A percentile compares a stretch with the other conserved stretches of the same genome.
These are phyloP conservation scores for Termitomyces sp. DNA, from an alignment of 768 basidiomycete genomes.

Conservation along the genomic window DNA sequence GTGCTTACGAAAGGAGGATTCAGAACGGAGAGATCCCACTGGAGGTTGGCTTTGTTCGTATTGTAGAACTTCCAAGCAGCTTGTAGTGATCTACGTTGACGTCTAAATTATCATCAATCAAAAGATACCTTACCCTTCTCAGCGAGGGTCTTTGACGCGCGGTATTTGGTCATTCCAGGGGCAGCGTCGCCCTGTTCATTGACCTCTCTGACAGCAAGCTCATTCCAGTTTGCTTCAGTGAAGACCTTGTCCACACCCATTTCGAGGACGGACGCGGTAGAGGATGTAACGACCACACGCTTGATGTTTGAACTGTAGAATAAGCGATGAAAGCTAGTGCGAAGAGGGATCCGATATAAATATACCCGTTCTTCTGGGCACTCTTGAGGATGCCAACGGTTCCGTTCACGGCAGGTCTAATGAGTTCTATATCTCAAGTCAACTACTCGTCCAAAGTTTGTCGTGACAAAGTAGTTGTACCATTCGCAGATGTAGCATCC, in stretches of 20 bases:
- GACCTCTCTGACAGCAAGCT: slow-evolving; percentile 39
- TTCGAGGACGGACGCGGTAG: slow-evolving; percentile 41
- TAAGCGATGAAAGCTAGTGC: neutral
- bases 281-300: slow-evolving; percentile 61
- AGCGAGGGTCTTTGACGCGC: slow-evolving; percentile 54
- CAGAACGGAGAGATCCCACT: slow-evolving; percentile 48
- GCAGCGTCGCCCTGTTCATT: slow-evolving; percentile 46
- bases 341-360: neutral
- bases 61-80: slow-evolving; percentile 39
- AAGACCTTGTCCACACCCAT: slow-evolving; percentile 22
- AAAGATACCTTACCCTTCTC: slow-evolving; percentile 36
- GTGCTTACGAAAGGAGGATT: slow-evolving; percentile 44
- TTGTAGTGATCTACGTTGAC: slow-evolving; percentile 9
- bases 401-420: slow-evolving; percentile 68
- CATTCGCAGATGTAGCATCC: slow-evolving; percentile 32
- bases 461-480: neutral
- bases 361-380: slow-evolving; percentile 48
- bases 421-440: slow-evolving; percentile 39
- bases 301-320: slow-evolving; percentile 27
- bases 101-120: neutral
- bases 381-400: slow-evolving; percentile 60
- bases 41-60: slow-evolving; percentile 30
- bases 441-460: neutral
- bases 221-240: slow-evolving; percentile 57
- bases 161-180: slow-evolving; percentile 36